phyloP scores from a whole-genome alignment of 768 basidiomycete genomes.

The Hydnomerulius pinastri region DNA sequence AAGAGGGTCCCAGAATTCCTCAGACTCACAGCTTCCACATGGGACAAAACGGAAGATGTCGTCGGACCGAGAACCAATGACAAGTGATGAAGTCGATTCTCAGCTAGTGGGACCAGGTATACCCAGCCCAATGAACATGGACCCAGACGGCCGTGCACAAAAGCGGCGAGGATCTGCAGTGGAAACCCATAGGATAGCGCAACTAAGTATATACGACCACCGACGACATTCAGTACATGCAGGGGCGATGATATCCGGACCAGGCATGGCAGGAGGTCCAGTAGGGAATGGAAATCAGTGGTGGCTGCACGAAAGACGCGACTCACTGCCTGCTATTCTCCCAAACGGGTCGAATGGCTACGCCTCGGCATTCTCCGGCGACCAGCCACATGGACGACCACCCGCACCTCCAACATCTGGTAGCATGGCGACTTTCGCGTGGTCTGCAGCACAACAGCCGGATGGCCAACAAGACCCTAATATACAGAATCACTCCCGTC shows the following conservation, averaged over 20 bases:
- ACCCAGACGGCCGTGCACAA: slow-evolving; percentile 66
- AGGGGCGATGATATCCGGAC: slow-evolving; percentile 39
- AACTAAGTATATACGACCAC: slow-evolving; percentile 70
- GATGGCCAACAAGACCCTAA: slow-evolving; percentile 48
- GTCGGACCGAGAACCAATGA: slow-evolving; percentile 54
- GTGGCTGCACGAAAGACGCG: slow-evolving; percentile 70
- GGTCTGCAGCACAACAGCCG: slow-evolving; percentile 56
- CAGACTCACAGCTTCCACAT: slow-evolving; percentile 47
- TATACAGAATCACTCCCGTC: slow-evolving; percentile 42
- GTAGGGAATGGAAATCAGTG: slow-evolving; percentile 40
- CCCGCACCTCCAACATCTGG: slow-evolving; percentile 58
- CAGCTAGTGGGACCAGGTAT: slow-evolving; percentile 70
- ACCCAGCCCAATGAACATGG: slow-evolving; percentile 57
- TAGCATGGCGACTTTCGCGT: slow-evolving; percentile 71
- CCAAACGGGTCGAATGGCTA: slow-evolving; percentile 58
- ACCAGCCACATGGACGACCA: slow-evolving; percentile 64
- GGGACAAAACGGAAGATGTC: slow-evolving; percentile 88
- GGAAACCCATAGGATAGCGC: slow-evolving; percentile 74
- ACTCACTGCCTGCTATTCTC: slow-evolving; percentile 71
- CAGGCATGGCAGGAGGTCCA: slow-evolving; percentile 26
- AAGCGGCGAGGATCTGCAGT: slow-evolving; percentile 85
- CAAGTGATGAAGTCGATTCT: slow-evolving; percentile 65
- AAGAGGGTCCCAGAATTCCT: slow-evolving; percentile 27
- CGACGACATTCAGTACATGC: slow-evolving; percentile 78
- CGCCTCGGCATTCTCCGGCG: slow-evolving; percentile 59